Base-by-base conservation (phyloP, 306 rosid species). In the Trifolium pratense region DNA sequence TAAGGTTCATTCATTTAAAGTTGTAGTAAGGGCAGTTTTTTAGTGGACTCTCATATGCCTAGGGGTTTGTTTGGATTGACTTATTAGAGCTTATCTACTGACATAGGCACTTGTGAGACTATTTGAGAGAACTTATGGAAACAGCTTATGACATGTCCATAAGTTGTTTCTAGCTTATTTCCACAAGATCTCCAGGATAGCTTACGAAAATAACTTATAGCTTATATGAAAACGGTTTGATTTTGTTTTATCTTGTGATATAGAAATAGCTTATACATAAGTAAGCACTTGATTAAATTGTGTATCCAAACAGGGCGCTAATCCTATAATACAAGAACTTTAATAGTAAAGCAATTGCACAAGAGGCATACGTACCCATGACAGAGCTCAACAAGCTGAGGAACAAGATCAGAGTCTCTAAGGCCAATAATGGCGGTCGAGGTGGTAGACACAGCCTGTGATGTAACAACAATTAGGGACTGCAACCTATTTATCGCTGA, bases 381-480 rank as follows among this genome's bases (percentile, higher is more conserved):
- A 78, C 96, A 90, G 63, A 95, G 95, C 59, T 86, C 87, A 84
- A 90, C 86, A 32, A 95, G 97, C 92, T 91, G 97, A 77, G 97
- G 96, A 81, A 95, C 93, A 68, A 95, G 96, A 86, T 84, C 93
- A 10, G 99, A 87, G 87, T 95, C 91, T 75, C 99, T 80, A 53
- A 90, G 90, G 72, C 88, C 90, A 56, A 82, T 59, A 49, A 91
- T 90, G 21, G 96, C 93, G 1, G 97, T 83, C 34, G 97, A 91
- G 80, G 99, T 95, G 63, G 99, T 88, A 62, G 92, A 81, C 76
- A 95, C 99, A 4, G 99, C 99, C 81, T 95, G 97, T 70, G 99
- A 95, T 31, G 97, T 90, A 77, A 95, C 99, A 77, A 82, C 53
- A 65, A 92, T 91, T 20, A 95, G 88, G 5, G 97, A 91, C 69